phyloP scores from a whole-genome alignment of 495 filamentous ascomycete species.

The Aspergillus carlsbadensis region DNA sequence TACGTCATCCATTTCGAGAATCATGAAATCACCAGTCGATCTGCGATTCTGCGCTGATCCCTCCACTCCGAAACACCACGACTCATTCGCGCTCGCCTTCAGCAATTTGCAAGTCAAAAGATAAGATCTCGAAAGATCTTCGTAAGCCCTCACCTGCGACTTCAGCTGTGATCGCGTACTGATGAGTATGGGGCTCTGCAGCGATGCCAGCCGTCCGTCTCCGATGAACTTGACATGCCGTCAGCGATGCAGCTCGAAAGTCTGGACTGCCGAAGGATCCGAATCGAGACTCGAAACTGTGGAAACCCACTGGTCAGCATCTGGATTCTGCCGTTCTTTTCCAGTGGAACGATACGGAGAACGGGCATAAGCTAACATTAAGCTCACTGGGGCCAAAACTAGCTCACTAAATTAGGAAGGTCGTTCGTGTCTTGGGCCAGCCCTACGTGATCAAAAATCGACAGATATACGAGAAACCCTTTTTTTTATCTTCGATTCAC shows the following conservation, averaged over 20 bases:
- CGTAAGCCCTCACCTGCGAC: too few relatives aligned
- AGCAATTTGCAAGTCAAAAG: too few relatives aligned
- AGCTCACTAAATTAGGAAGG: neutral
- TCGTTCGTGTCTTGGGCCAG: neutral
- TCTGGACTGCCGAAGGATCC: neutral
- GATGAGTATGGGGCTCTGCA: neutral
- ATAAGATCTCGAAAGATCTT: too few relatives aligned
- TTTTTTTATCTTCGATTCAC: too few relatives aligned
- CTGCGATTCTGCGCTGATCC: neutral
- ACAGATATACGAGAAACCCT: neutral
- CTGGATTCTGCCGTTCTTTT: neutral
- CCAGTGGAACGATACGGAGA: neutral
- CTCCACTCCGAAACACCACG: too few relatives aligned
- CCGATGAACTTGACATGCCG: constrained; percentile 3
- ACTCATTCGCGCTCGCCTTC: too few relatives aligned
- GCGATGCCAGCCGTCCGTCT: neutral
- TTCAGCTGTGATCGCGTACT: too few relatives aligned
- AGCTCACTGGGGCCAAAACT: neutral
- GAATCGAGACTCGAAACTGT: neutral
- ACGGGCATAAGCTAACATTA: neutral
- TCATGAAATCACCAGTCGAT: constrained; percentile 8
- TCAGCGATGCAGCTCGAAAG: neutral
- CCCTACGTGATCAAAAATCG: neutral
- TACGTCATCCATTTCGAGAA: constrained; percentile 6
- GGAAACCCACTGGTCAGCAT: neutral